Evolutionary conservation across 257 asterid species (phyloP).

Genomic region (Nicotiana sylvestris): DNA sequence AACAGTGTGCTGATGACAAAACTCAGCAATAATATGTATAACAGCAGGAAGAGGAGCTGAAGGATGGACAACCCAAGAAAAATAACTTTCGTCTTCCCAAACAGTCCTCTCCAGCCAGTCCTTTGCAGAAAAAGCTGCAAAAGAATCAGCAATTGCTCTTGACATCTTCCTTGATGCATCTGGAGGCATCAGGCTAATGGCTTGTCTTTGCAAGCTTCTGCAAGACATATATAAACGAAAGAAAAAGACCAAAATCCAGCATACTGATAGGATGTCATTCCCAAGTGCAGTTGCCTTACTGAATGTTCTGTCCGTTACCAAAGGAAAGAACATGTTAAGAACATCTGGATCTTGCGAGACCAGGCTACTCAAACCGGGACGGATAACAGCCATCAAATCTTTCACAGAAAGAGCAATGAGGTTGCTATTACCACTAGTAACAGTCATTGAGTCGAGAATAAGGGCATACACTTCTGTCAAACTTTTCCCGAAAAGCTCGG

Average conservation of each 20-base stretch:
- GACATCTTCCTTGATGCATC: constrained; percentile 59
- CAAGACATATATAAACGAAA: constrained; percentile 63
- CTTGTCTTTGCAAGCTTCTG: constrained; percentile 64
- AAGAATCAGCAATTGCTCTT: constrained; percentile 46
- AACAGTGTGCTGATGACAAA: constrained; percentile 46
- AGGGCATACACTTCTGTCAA: constrained; percentile 61
- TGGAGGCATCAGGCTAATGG: constrained; percentile 64
- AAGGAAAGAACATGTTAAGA: constrained; percentile 33
- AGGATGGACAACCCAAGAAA: constrained; percentile 60
- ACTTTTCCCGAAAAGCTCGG: constrained; percentile 66
- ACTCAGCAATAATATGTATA: constrained; percentile 44
- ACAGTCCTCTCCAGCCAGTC: constrained; percentile 65
- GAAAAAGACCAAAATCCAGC: constrained; percentile 59
- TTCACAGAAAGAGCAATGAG: constrained; percentile 57
- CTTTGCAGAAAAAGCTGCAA: constrained; percentile 55
- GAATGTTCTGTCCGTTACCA: constrained; percentile 38
- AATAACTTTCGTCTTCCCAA: constrained; percentile 46
- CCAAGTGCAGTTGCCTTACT: constrained; percentile 26
- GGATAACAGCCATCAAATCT: constrained; percentile 47
- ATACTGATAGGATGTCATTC: constrained; percentile 25
- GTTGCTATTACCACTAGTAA: constrained; percentile 73
- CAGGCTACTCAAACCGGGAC: constrained; percentile 46
- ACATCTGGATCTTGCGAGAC: constrained; percentile 38
- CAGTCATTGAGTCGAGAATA: constrained; percentile 65
- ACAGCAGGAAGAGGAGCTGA: constrained; percentile 56